A percentile compares a stretch with the other conserved stretches of the same genome.
phyloP scores from a whole-genome alignment of 768 basidiomycete genomes.

The Russula griseocarnosa region DNA sequence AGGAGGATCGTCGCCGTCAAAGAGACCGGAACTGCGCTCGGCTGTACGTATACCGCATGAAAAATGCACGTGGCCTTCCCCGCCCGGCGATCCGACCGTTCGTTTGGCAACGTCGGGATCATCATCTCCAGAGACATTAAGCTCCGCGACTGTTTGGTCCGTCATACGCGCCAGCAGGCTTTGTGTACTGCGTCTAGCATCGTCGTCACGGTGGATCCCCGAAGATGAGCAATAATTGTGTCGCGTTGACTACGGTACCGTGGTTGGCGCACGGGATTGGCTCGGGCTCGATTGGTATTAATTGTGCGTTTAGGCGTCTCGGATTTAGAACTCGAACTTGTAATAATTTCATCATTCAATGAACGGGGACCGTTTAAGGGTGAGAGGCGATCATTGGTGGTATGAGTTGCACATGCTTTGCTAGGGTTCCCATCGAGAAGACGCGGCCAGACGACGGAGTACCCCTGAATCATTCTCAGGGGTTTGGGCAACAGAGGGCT shows the following conservation, averaged over 20 bases:
- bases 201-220: slow-evolving; percentile 10
- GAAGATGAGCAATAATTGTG: slow-evolving; percentile 48
- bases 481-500: background rate
- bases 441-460: background rate
- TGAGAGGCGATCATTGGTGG: background rate
- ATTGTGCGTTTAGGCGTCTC: slow-evolving; percentile 7
- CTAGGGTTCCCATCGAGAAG: background rate
- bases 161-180: slow-evolving; percentile 4
- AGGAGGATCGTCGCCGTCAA: slow-evolving; percentile 17
- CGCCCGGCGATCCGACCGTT: background rate
- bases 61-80: background rate
- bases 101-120: background rate
- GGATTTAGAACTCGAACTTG: background rate
- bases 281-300: slow-evolving; percentile 2
- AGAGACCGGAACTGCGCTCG: slow-evolving; percentile 5
- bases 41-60: background rate
- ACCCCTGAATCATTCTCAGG: background rate
- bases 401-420: background rate
- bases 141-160: slow-evolving; percentile 2
- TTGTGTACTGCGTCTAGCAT: slow-evolving; percentile 2
- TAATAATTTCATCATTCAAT: background rate
- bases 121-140: background rate
- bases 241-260: slow-evolving; percentile 45
- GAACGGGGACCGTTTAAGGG: slow-evolving; percentile 3
- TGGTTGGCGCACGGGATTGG: slow-evolving; percentile 28